Evolutionary conservation across 2,329 filamentous ascomycete species (phyloP), one percentile per base, ranked within the genome.

Genomic region (Aspergillus thermomutatus): DNA sequence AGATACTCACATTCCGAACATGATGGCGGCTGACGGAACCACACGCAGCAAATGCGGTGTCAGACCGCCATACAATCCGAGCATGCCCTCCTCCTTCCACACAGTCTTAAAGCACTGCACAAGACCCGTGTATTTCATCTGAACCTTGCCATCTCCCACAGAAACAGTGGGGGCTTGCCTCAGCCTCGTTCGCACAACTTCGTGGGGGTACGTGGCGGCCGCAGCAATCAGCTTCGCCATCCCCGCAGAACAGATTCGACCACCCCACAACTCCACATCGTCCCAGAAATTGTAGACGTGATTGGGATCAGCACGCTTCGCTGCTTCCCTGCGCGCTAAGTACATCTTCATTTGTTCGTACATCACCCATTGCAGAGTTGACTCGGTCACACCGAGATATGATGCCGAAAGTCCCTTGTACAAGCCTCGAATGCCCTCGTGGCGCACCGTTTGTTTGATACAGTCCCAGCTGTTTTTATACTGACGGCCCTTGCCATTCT

Each of bases 381-480:
- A 92, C 79, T 97, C 93, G 2, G 89, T 88, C 21, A 96, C 91
- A 25, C 93, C 92, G 0, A 97, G 80, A 70, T 97, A 97, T 69
- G 90, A 94, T 34, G 92, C 92, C 64, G 88, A 94, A 77, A 97
- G 83, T 51, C 92, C 92, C 69, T 92, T 90, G 77, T 97, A 97
- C 57, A 97, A 79, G 2, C 92, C 91, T 37, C 83, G 79, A 48
- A 95, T 76, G 0, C 93, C 93, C 72, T 97, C 92, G 58, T 90
- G 81, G 23, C 87, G 83, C 45, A 96, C 70, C 1, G 92, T 89
- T 77, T 97, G 90, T 64, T 85, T 85, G 55, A 92, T 86, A 73
- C 92, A 97, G 74, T 97, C 92, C 75, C 87, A 83, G 61, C 90
- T 92, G 73, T 96, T 96, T 72, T 86, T 86, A 76, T 97, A 97